Percentiles rank a stretch among this genome's conserved stretches.
phyloP scores from a whole-genome alignment of 352 stramenopile species.

The Phytopythium oedochilum region DNA sequence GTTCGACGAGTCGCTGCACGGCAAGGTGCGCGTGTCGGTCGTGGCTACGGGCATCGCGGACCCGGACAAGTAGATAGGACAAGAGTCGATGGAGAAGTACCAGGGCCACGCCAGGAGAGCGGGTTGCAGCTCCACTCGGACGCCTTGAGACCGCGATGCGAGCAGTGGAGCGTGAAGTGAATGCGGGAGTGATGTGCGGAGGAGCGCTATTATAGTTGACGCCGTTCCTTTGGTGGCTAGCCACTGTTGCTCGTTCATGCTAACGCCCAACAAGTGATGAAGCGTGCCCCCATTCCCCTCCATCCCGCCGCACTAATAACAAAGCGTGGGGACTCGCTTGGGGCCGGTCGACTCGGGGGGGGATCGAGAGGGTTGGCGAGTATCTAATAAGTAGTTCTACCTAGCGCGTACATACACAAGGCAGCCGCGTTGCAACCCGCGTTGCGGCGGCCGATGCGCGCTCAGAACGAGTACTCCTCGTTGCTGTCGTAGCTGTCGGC shows the following conservation, averaged over 20 bases:
- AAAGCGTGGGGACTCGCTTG: background rate
- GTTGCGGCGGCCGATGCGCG: conserved; percentile 2
- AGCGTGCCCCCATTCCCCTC: too few relatives aligned
- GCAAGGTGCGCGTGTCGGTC: conserved; percentile 83
- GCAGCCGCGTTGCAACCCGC: background rate
- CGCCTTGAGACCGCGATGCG: background rate
- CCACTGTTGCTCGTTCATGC: background rate
- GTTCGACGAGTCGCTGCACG: conserved; percentile 76
- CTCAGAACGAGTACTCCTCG: conserved; percentile 37
- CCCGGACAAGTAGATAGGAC: conserved; percentile 46
- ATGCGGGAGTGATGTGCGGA: too few relatives aligned
- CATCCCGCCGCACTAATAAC: background rate
- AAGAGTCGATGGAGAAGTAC: too few relatives aligned
- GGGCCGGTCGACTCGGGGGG: too few relatives aligned
- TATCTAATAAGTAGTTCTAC: background rate
- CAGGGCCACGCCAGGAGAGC: too few relatives aligned
- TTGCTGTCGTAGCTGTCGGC: conserved; percentile 25
- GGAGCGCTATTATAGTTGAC: background rate
- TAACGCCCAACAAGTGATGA: background rate
- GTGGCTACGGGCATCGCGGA: conserved; percentile 86
- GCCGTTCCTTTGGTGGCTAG: background rate
- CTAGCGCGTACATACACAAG: background rate
- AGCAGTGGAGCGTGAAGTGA: background rate
- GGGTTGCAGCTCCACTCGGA: too few relatives aligned
- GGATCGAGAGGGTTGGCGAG: background rate